phyloP scores from a whole-genome alignment of 2,329 filamentous ascomycete genomes.

The Cytospora leucostoma region DNA sequence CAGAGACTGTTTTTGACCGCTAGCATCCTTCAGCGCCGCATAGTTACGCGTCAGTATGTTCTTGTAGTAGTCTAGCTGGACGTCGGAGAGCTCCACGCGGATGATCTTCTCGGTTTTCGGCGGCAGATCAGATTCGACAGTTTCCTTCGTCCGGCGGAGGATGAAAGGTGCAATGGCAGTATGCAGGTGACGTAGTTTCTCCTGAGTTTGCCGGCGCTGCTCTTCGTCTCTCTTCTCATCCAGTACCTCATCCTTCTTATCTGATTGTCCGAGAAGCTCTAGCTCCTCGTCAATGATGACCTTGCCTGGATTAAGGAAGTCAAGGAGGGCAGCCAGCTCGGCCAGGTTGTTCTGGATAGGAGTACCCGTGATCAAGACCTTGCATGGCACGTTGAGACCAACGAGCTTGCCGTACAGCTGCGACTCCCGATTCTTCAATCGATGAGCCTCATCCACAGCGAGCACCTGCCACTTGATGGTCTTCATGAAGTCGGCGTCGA shows the following conservation, averaged over 20 bases:
- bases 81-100: slow-evolving; percentile 92
- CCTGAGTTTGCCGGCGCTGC: slow-evolving; percentile 73
- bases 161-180: slow-evolving; percentile 90
- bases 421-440: slow-evolving; percentile 93
- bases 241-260: slow-evolving; percentile 34
- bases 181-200: slow-evolving; percentile 84
- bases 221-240: slow-evolving; percentile 39
- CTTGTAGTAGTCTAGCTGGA: slow-evolving; percentile 98
- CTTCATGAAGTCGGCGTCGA: slow-evolving; percentile 79
- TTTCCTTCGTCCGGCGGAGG: slow-evolving; percentile 92
- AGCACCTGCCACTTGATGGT: slow-evolving; percentile 98
- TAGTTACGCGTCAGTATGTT: slow-evolving; percentile 98
- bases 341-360: slow-evolving; percentile 96
- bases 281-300: slow-evolving; percentile 90
- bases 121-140: slow-evolving; percentile 92
- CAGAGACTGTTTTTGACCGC: slow-evolving; percentile 90
- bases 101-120: slow-evolving; percentile 99
- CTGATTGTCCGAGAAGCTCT: slow-evolving; percentile 64
- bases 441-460: slow-evolving; percentile 94
- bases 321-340: slow-evolving; percentile 87
- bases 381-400: slow-evolving; percentile 84
- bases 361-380: slow-evolving; percentile 92
- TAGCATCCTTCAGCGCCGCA: slow-evolving; percentile 85
- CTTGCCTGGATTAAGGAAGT: slow-evolving; percentile 95
- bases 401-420: slow-evolving; percentile 85